A percentile compares a stretch with the other conserved stretches of the same genome.
These are phyloP conservation scores for Podochytrium sp. DNA, from an alignment of 192 early-diverging fungal species.

Conservation along the genomic window DNA sequence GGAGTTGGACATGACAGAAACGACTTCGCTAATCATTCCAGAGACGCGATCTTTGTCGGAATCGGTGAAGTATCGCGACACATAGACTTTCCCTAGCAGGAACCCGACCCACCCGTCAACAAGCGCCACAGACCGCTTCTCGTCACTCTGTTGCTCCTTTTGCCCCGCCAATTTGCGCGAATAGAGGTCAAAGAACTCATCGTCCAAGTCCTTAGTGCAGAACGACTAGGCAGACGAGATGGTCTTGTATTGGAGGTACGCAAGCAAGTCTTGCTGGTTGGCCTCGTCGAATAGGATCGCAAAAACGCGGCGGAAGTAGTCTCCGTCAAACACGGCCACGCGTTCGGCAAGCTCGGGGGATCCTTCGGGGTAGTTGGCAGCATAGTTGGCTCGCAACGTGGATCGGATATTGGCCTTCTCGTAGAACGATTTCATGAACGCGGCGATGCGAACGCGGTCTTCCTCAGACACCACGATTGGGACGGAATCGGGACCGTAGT, in stretches of 20 bases:
- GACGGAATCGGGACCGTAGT: not conserved
- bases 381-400: not conserved
- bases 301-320: conserved; percentile 29
- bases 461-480: not conserved
- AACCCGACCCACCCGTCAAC: conserved; percentile 12
- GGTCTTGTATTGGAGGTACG: conserved; percentile 16
- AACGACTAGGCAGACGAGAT: not conserved
- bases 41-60: conserved; percentile 5
- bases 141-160: conserved; percentile 23
- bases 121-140: conserved; percentile 1
- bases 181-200: conserved; percentile 22
- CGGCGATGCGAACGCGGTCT: not conserved
- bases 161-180: conserved; percentile 17
- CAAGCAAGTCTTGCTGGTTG: conserved; percentile 4
- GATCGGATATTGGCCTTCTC: not conserved
- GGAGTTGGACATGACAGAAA: not conserved
- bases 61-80: conserved; percentile 3
- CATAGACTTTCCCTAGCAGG: conserved; percentile 22
- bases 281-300: conserved; percentile 2
- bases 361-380: conserved; percentile 7
- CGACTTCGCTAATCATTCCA: conserved; percentile 18
- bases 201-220: not conserved
- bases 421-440: not conserved
- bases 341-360: not conserved
- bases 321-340: conserved; percentile 9